A percentile compares a stretch with the other conserved stretches of the same genome.
phyloP scores from a whole-genome alignment of 805 yeast genomes.

The Candida qinlingensis region DNA sequence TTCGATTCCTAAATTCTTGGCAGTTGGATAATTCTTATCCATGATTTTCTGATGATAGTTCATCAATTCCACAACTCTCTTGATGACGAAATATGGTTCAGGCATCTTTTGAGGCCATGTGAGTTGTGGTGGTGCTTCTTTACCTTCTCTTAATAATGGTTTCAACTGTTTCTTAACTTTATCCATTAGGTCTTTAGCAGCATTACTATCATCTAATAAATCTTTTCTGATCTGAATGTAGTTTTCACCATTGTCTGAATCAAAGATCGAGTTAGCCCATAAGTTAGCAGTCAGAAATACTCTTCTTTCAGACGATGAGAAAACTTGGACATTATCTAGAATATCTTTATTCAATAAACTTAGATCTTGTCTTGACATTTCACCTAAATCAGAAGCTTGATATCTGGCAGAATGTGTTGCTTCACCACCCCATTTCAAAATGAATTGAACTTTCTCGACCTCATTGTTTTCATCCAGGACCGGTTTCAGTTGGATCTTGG shows the following conservation, averaged over 20 bases:
- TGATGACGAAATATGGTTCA: conserved; percentile 90
- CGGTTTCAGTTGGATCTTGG: conserved; percentile 94
- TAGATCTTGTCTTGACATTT: conserved; percentile 89
- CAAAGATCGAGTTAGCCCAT: conserved; percentile 64
- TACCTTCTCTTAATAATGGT: conserved; percentile 90
- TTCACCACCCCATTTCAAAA: conserved; percentile 98
- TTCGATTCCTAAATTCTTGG: conserved; percentile 59
- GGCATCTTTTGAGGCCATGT: conserved; percentile 99
- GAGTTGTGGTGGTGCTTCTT: conserved; percentile 94
- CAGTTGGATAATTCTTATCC: conserved; percentile 69
- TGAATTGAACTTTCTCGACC: conserved; percentile 93
- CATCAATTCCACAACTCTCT: conserved; percentile 93
- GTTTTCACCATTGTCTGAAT: conserved; percentile 68
- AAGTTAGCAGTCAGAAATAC: conserved; percentile 89
- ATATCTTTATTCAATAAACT: conserved; percentile 80
- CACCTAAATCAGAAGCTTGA: conserved; percentile 94
- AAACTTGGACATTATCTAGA: conserved; percentile 78
- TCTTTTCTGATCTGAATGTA: conserved; percentile 82
- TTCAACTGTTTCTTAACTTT: conserved; percentile 94
- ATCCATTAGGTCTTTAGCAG: conserved; percentile 97
- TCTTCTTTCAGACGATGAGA: conserved; percentile 90
- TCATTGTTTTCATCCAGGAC: conserved; percentile 60
- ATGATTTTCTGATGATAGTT: conserved; percentile 80
- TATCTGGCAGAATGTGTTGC: conserved; percentile 96
- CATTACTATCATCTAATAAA: conserved; percentile 91